phyloP scores from a whole-genome alignment of 768 basidiomycete species.

The Phaeolepiota aurea region DNA sequence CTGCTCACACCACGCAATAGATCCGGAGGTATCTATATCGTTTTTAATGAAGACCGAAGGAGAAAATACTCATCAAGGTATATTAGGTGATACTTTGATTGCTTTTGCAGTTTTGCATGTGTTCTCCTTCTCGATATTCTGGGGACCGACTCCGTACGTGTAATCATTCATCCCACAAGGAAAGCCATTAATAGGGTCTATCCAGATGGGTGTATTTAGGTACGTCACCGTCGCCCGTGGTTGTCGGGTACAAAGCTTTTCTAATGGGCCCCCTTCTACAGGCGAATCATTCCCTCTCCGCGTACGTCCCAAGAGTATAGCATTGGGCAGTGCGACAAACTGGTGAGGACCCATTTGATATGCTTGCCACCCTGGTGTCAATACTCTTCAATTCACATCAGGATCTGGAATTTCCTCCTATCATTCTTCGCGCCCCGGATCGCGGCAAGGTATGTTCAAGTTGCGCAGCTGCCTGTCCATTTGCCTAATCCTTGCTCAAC shows the following conservation, averaged over 20 bases:
- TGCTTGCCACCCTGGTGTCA: too few relatives aligned
- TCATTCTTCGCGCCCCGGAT: constrained; percentile 68
- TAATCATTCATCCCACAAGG: not conserved
- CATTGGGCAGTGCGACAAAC: constrained; percentile 53
- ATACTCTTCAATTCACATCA: too few relatives aligned
- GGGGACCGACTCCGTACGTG: constrained; percentile 60
- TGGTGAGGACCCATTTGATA: constrained; percentile 24
- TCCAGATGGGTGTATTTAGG: constrained; percentile 60
- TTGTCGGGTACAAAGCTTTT: not conserved
- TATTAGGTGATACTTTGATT: constrained; percentile 50
- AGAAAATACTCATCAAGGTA: not conserved
- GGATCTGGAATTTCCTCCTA: constrained; percentile 73
- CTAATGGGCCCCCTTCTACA: not conserved
- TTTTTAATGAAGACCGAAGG: too few relatives aligned
- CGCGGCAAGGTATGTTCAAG: constrained; percentile 34
- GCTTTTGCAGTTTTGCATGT: constrained; percentile 76
- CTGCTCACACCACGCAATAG: constrained; percentile 49
- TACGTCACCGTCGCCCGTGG: constrained; percentile 2
- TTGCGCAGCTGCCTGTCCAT: not conserved
- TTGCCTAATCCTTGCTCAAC: not conserved
- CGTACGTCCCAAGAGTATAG: constrained; percentile 71
- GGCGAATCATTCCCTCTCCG: constrained; percentile 77
- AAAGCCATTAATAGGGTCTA: not conserved
- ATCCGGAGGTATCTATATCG: constrained; percentile 29
- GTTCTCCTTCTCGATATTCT: constrained; percentile 62